These are phyloP conservation scores for Orbilia brochopaga DNA, from an alignment of 2,329 filamentous ascomycete genomes.

Conservation along the genomic window DNA sequence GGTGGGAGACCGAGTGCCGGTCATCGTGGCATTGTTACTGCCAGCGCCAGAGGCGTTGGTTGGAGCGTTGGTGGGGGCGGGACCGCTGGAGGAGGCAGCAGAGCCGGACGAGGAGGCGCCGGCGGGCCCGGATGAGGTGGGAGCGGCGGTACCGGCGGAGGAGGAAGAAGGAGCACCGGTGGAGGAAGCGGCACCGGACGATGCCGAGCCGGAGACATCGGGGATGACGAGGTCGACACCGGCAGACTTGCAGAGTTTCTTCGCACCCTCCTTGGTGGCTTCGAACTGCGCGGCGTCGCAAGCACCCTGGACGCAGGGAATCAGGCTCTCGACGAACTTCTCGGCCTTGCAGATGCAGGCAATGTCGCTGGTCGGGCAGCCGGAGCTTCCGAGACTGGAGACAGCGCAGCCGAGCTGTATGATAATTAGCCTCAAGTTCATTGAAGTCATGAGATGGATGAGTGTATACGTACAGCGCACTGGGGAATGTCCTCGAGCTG, in stretches of 20 bases:
- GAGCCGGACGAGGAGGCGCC: conserved; percentile 1
- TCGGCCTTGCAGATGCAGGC: conserved; percentile 62
- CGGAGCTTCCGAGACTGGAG: conserved; percentile 58
- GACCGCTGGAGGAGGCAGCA: conserved; percentile 7
- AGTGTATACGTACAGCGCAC: conserved; percentile 64
- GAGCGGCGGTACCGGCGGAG: conserved; percentile 26
- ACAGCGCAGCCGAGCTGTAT: conserved; percentile 58
- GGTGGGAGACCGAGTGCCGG: conserved; percentile 7
- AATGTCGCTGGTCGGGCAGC: conserved; percentile 59
- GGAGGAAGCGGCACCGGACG: background rate
- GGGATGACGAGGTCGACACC: conserved; percentile 55
- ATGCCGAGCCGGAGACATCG: conserved; percentile 14
- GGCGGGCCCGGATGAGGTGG: conserved; percentile 4
- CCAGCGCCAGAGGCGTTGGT: conserved; percentile 1
- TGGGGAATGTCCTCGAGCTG: conserved; percentile 60
- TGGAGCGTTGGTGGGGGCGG: conserved; percentile 1
- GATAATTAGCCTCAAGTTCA: background rate
- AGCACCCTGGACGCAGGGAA: conserved; percentile 62
- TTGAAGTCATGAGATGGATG: background rate
- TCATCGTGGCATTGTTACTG: conserved; percentile 12
- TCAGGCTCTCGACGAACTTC: conserved; percentile 61
- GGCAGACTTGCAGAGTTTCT: conserved; percentile 38
- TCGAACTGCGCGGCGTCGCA: conserved; percentile 60
- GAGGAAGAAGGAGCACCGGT: conserved; percentile 30
- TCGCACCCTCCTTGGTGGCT: conserved; percentile 42